Evolutionary conservation across 1,284 basidiomycete species (phyloP), one percentile per base, ranked within the genome.

Genomic region (Austroboletus novae-zelandiae): DNA sequence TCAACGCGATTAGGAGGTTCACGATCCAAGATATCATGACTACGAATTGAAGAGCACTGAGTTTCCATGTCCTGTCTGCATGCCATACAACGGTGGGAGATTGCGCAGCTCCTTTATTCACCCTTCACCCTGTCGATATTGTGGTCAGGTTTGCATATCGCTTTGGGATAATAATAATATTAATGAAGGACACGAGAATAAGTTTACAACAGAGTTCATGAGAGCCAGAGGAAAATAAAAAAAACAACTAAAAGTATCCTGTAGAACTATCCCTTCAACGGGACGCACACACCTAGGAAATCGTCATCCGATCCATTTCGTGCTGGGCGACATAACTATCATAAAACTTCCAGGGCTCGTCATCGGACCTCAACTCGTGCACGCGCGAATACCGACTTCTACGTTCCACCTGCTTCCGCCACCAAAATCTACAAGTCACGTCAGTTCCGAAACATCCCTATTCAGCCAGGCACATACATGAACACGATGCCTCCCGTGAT

Each of bases 261-360:
- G 9, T 32, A 35, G 18, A 8, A 57, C 7, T 14, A 27, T 6
- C 15, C 5, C 20, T 8, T 30, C 30, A 14, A 23, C 3, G 4
- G 20, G 20, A 14, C 9, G 1, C 8, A 25, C 11, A 41, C 8
- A 6, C 5, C 42, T 50, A 57, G 17, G 43, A 41, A 4, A 56
- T 42, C 14, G 55, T 47, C 8, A 54, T 14, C 7, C 51, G 55
- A 15, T 51, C 27, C 48, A 56, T 49, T 32, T 65, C 65, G 14
- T 57, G 40, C 25, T 53, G 47, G 9, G 20, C 8, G 31, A 40
- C 13, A 27, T 55, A 27, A 14, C 36, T 55, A 0, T 69, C 64
- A 17, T 69, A 66, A 43, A 43, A 42, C 18, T 27, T 62, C 67
- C 67, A 66, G 9, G 67, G 67, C 15, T 68, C 64, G 29, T 66